Conservation (phyloP, 1,139 yeast species). For the Blastobotrys raffinosifermentans region DNA sequence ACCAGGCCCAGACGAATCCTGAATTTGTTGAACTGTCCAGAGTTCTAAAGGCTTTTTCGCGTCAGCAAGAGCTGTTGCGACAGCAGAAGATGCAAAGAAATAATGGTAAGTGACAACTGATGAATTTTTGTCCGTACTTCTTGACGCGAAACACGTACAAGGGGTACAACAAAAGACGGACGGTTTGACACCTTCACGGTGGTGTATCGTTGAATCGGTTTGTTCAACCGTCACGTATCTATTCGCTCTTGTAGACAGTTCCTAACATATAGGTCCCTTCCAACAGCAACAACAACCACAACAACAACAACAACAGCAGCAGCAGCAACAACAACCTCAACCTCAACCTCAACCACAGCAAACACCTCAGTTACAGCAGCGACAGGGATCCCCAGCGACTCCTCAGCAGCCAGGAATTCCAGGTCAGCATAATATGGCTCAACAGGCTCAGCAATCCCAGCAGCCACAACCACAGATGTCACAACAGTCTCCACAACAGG, state of each 20-base stretch:
- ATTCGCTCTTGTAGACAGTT: too few species aligned
- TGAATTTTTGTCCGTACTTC: too few species aligned
- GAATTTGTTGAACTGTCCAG: constrained; percentile 32
- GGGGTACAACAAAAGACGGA: too few species aligned
- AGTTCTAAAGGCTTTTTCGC: constrained; percentile 27
- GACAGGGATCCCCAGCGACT: too few species aligned
- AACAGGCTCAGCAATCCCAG: constrained; percentile 6
- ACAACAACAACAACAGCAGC: constrained; percentile 22
- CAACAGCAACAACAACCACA: too few species aligned
- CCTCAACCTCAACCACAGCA: constrained; percentile 22
- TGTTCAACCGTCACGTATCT: too few species aligned
- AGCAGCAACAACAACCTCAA: constrained; percentile 21
- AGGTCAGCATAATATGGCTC: constrained; percentile 16
- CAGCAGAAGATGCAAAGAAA: constrained; percentile 22
- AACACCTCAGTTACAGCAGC: constrained; percentile 16
- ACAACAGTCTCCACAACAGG: constrained; percentile 12
- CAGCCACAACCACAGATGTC: constrained; percentile 7
- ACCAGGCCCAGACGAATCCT: constrained; percentile 33
- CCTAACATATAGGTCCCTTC: too few species aligned
- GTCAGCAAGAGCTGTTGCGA: constrained; percentile 32
- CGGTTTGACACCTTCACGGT: too few species aligned
- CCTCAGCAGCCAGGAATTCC: too few species aligned
- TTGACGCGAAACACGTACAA: too few species aligned
- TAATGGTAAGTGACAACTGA: too few species aligned
- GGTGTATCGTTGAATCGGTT: too few species aligned